Evolutionary conservation across 106 monocot genomes (phyloP).

Genomic region (Ottelia alismoides): DNA sequence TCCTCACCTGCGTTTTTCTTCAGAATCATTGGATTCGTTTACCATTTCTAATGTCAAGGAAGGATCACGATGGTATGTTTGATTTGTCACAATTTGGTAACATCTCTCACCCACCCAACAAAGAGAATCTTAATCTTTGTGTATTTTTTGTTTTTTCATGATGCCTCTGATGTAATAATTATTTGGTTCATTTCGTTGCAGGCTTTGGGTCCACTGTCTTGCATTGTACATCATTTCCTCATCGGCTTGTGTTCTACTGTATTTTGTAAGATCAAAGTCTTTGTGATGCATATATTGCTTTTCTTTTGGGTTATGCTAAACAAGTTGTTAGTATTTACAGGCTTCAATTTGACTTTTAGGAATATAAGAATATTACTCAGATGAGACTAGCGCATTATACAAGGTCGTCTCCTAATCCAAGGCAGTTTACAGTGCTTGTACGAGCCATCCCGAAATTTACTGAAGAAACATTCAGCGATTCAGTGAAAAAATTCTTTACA

Average conservation of each 20-base stretch:
- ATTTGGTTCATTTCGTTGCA: conserved; percentile 35
- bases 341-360: conserved; percentile 17
- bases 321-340: neutral
- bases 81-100: too few species aligned
- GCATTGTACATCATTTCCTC: conserved; percentile 71
- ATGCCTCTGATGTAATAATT: too few species aligned
- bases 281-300: conserved; percentile 8
- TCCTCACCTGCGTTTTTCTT: conserved; percentile 33
- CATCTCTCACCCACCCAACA: too few species aligned
- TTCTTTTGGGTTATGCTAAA: neutral
- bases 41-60: conserved; percentile 49
- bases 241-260: conserved; percentile 76
- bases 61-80: conserved; percentile 55
- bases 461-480: conserved; percentile 31
- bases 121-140: too few species aligned
- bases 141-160: too few species aligned
- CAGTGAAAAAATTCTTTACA: conserved; percentile 59
- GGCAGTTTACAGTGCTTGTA: conserved; percentile 81
- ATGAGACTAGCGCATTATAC: conserved; percentile 54
- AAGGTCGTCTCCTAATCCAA: conserved; percentile 39
- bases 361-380: conserved; percentile 60
- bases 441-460: conserved; percentile 57
- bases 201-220: conserved; percentile 86
- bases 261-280: conserved; percentile 35
- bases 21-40: conserved; percentile 54